Percentiles rank a stretch among this genome's conserved stretches.
These are phyloP conservation scores for Corynespora cassiicola DNA, from an alignment of 2,329 filamentous ascomycete species.

Conservation along the genomic window DNA sequence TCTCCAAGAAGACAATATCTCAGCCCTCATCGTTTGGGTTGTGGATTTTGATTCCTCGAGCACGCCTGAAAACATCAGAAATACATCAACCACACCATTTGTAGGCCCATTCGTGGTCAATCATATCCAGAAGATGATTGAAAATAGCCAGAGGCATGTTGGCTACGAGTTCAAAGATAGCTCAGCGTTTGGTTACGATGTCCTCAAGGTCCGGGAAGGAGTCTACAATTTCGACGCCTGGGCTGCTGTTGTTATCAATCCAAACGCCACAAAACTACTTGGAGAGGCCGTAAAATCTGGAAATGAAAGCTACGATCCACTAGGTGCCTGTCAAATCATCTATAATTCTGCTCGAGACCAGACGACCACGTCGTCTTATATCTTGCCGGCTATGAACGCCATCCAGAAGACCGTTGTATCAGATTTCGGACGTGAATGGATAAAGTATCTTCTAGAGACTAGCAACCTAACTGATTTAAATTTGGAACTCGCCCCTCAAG, in stretches of 20 bases:
- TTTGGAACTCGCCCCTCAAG: conserved; percentile 57
- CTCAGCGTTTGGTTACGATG: conserved; percentile 61
- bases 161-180: conserved; percentile 59
- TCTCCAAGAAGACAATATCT: conserved; percentile 23
- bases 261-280: conserved; percentile 66
- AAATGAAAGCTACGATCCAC: conserved; percentile 67
- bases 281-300: conserved; percentile 59
- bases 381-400: conserved; percentile 56
- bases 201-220: conserved; percentile 61
- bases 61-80: conserved; percentile 56
- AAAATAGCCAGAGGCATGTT: conserved; percentile 45
- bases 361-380: conserved; percentile 58
- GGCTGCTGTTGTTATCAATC: conserved; percentile 67
- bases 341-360: conserved; percentile 65
- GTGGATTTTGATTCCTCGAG: conserved; percentile 68
- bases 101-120: conserved; percentile 62
- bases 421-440: conserved; percentile 58
- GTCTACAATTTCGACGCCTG: conserved; percentile 66
- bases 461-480: conserved; percentile 41
- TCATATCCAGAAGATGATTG: conserved; percentile 50
- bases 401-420: conserved; percentile 54
- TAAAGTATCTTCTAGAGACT: conserved; percentile 25
- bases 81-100: conserved; percentile 55
- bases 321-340: conserved; percentile 64
- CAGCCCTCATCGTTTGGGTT: conserved; percentile 59